phyloP scores from a whole-genome alignment of 2,329 filamentous ascomycete species.

The Botrytis fabae region DNA sequence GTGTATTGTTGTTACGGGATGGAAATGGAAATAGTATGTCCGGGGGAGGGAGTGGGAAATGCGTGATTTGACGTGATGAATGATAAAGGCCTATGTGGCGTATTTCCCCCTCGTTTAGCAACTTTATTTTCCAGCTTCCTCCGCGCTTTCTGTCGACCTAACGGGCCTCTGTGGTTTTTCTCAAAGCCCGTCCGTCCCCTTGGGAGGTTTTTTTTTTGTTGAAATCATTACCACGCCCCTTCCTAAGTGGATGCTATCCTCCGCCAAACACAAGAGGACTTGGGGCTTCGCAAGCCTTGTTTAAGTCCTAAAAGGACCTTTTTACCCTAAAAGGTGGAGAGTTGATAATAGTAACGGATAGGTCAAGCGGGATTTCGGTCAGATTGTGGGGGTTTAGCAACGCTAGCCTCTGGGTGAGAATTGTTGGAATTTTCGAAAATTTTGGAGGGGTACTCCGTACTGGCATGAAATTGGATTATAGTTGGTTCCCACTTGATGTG shows the following conservation, averaged over 20 bases:
- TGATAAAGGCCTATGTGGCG: neutral
- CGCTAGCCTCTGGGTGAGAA: neutral
- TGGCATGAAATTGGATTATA: neutral
- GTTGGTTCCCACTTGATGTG: neutral
- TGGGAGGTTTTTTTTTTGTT: neutral
- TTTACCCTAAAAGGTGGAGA: slow-evolving; percentile 5
- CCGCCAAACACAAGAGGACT: slow-evolving; percentile 1
- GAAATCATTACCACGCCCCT: neutral
- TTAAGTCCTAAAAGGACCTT: neutral
- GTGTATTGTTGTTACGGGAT: neutral
- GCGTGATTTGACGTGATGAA: slow-evolving; percentile 3
- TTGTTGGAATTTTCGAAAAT: slow-evolving; percentile 12
- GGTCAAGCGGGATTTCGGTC: slow-evolving; percentile 11
- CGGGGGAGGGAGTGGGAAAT: neutral
- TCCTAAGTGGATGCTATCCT: slow-evolving; percentile 3
- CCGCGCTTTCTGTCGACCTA: neutral
- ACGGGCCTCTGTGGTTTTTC: neutral
- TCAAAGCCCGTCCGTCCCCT: neutral
- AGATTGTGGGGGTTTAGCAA: slow-evolving; percentile 17
- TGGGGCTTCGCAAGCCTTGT: neutral
- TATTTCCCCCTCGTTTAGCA: slow-evolving; percentile 2
- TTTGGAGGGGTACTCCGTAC: slow-evolving; percentile 13
- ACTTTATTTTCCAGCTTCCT: neutral
- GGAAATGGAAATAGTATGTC: neutral
- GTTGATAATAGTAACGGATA: neutral